phyloP scores from a whole-genome alignment of 129 eudicot genomes.

The Flaveria brownii region DNA sequence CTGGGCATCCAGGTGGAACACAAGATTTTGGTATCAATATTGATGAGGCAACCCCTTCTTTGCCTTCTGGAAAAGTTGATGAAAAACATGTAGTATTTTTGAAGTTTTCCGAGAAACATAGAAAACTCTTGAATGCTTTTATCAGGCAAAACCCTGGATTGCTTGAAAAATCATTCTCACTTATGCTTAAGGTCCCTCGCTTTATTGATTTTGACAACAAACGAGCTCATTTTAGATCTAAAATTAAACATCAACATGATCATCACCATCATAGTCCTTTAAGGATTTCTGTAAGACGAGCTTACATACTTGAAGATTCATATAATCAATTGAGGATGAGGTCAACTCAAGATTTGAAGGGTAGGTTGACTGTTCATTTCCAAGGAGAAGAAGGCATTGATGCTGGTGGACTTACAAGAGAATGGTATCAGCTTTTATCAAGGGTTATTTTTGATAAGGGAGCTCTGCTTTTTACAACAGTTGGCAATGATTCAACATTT shows the following conservation, averaged over 20 bases:
- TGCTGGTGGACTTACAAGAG: constrained; percentile 99
- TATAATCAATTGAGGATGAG: constrained; percentile 94
- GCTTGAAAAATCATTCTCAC: constrained; percentile 92
- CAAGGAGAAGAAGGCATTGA: constrained; percentile 99
- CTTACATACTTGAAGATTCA: constrained; percentile 95
- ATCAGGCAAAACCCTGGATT: constrained; percentile 92
- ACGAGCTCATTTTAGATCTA: constrained; percentile 89
- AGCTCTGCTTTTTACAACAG: constrained; percentile 90
- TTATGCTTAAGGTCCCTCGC: constrained; percentile 95
- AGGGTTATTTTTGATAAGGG: constrained; percentile 97
- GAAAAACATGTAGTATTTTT: constrained; percentile 78
- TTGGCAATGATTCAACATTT: constrained; percentile 91
- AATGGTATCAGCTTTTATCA: constrained; percentile 95
- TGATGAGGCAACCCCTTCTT: constrained; percentile 68
- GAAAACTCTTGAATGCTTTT: constrained; percentile 86
- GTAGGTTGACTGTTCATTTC: constrained; percentile 90
- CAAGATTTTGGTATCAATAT: constrained; percentile 66
- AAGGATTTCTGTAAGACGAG: constrained; percentile 95
- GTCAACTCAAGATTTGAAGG: constrained; percentile 81
- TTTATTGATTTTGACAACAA: constrained; percentile 97
- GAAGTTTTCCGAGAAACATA: constrained; percentile 85
- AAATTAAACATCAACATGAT: constrained; percentile 95
- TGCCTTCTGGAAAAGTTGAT: constrained; percentile 50
- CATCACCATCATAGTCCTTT: constrained; percentile 96
- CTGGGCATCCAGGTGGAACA: constrained; percentile 54